Conservation (phyloP, 1,284 basidiomycete genomes). For the Apiotrichum laibachii region DNA sequence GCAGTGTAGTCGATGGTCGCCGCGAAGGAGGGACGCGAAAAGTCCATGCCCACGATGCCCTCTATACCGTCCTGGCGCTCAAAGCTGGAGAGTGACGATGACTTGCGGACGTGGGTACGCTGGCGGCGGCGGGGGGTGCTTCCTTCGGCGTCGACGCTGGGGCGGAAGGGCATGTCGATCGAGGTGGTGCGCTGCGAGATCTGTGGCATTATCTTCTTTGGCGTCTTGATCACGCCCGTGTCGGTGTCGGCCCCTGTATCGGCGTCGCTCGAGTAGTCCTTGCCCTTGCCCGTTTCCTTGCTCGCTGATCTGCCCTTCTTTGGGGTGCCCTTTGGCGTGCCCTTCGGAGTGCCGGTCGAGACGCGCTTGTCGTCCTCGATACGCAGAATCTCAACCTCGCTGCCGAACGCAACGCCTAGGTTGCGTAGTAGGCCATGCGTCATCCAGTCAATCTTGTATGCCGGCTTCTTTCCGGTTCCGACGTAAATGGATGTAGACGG, state of each 20-base stretch:
- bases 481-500: not conserved
- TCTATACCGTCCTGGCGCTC: not conserved
- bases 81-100: not conserved
- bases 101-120: not conserved
- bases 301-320: no score
- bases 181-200: not conserved
- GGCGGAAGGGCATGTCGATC: constrained; percentile 3
- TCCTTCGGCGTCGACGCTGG: not conserved
- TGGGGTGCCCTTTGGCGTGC: no score
- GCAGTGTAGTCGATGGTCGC: not conserved
- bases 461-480: not conserved
- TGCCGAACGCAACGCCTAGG: not conserved
- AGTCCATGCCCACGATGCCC: not conserved
- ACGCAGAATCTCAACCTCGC: no score
- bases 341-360: no score
- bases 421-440: not conserved
- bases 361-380: no score
- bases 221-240: not conserved
- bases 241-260: not conserved
- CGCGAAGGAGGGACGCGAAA: not conserved
- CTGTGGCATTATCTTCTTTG: not conserved
- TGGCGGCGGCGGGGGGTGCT: not conserved
- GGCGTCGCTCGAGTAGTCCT: no score
- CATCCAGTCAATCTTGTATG: not conserved
- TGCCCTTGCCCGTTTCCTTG: no score